These are phyloP conservation scores for Penicillium brevicompactum DNA, from an alignment of 2,329 filamentous ascomycete species.

Conservation along the genomic window DNA sequence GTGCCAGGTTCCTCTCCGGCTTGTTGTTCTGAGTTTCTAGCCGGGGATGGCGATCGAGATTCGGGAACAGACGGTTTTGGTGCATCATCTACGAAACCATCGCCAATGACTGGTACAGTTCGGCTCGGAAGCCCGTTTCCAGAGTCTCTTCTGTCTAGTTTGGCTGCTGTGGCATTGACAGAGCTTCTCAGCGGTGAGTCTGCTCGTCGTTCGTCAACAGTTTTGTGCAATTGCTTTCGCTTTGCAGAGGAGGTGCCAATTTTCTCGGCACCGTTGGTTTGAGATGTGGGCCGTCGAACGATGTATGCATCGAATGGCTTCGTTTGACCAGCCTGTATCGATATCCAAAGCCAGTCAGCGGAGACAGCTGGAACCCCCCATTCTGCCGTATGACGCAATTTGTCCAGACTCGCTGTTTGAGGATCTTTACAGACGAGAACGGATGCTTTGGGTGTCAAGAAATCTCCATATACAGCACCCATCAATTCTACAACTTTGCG, in stretches of 20 bases:
- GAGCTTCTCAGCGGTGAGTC: not conserved
- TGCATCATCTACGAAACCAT: conserved; percentile 19
- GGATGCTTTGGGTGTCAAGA: conserved; percentile 70
- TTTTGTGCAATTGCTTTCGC: conserved; percentile 11
- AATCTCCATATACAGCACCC: conserved; percentile 79
- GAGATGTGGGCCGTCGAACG: conserved; percentile 30
- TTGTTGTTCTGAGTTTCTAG: conserved; percentile 9
- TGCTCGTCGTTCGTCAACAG: conserved; percentile 2
- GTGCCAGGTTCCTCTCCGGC: conserved; percentile 11
- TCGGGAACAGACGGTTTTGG: conserved; percentile 23
- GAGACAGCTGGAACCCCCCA: conserved; percentile 81
- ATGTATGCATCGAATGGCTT: conserved; percentile 53
- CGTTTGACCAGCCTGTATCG: conserved; percentile 59
- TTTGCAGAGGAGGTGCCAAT: conserved; percentile 24
- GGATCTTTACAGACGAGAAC: conserved; percentile 71
- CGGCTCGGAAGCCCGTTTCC: conserved; percentile 7
- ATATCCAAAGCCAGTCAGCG: conserved; percentile 82
- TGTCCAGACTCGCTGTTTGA: conserved; percentile 63
- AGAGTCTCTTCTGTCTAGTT: not conserved
- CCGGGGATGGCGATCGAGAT: conserved; percentile 27
- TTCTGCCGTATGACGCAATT: conserved; percentile 73
- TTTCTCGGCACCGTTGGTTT: conserved; percentile 25
- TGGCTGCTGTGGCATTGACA: not conserved
- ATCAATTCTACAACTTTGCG: conserved; percentile 74
- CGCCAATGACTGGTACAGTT: conserved; percentile 16